Percentiles rank a stretch among this genome's conserved stretches.
These are phyloP conservation scores for Daldinia childiae DNA, from an alignment of 495 filamentous ascomycete genomes.

Conservation along the genomic window DNA sequence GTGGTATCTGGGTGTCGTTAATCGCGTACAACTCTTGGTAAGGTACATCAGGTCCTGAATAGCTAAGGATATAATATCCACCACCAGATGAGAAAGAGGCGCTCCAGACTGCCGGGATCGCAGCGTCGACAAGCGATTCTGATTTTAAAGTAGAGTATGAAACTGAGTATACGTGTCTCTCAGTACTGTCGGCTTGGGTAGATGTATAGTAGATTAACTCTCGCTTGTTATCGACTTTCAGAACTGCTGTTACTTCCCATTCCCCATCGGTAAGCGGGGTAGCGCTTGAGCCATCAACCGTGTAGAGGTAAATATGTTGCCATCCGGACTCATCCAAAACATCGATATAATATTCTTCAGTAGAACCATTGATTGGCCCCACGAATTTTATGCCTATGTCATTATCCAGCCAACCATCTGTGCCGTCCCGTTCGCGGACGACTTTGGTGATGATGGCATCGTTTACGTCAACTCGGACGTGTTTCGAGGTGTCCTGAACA, in stretches of 20 bases:
- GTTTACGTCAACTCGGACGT: constrained; percentile 55
- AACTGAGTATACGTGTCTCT: constrained; percentile 65
- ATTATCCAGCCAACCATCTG: constrained; percentile 67
- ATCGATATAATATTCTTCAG: constrained; percentile 61
- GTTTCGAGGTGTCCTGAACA: constrained; percentile 65
- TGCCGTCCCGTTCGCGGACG: constrained; percentile 61
- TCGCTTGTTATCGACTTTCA: constrained; percentile 60
- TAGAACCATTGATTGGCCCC: constrained; percentile 46
- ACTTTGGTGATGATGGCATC: constrained; percentile 53
- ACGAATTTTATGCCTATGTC: constrained; percentile 60
- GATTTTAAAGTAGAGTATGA: constrained; percentile 55
- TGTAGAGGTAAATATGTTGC: constrained; percentile 64
- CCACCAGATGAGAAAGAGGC: constrained; percentile 64
- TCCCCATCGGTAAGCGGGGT: constrained; percentile 62
- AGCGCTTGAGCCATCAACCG: constrained; percentile 55
- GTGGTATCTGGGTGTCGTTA: constrained; percentile 52
- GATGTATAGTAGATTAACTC: constrained; percentile 64
- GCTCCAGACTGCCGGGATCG: constrained; percentile 57
- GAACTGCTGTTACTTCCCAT: constrained; percentile 63
- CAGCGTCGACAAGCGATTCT: constrained; percentile 62
- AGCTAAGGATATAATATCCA: constrained; percentile 65
- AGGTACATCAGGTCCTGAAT: constrained; percentile 64
- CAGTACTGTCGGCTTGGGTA: constrained; percentile 63
- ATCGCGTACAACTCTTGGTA: constrained; percentile 64
- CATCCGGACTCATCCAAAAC: constrained; percentile 65